Base-by-base conservation (phyloP, 345 rosid genomes). In the Arabis hirsuta region DNA sequence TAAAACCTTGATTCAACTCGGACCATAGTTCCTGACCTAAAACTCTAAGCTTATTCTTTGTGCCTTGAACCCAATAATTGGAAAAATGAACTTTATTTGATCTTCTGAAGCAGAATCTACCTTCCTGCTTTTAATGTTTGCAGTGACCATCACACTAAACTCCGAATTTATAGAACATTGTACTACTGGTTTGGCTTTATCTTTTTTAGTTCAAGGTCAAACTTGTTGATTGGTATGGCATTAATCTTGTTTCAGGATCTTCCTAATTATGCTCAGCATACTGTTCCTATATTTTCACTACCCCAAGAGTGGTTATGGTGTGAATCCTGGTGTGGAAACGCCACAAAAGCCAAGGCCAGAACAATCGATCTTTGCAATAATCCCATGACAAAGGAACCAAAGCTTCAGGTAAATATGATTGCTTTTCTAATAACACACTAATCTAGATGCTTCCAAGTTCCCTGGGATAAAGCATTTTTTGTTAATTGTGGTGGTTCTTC, bases 291-390 rank as follows among this genome's bases (percentile, higher is more conserved):
- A 47, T 90, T 90, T 67, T 95, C 98, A 58, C 84, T 95, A 39
- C 97, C 99, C 50, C 96, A 83, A 84, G 99, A 95, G 77, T 95
- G 99, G 99, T 69, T 95, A 36, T 90, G 99, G 99, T 95, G 99
- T 58, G 99, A 95, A 73, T 95, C 99, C 36, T 95, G 99, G 99
- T 95, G 99, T 58, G 99, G 99, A 65, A 92, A 88, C 78, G 86
- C 96, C 73, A 90, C 99, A 56, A 95, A 95, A 81, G 65, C 91
- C n/a, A 91, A 79, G 75, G 99, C 99, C 60, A 91, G 88, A 76
- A 94, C 98, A 36, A 91, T 94, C 44, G 98, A 94, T 74, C 96
- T 95, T 71, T 95, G 99, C 90, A 95, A 95, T 80, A 95, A 95
- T 82, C 99, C 98, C 48, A 95, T 91, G 99, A 95, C 98, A 41